These are phyloP conservation scores for Colletotrichum trifolii DNA, from an alignment of 2,329 filamentous ascomycete species.

Conservation along the genomic window DNA sequence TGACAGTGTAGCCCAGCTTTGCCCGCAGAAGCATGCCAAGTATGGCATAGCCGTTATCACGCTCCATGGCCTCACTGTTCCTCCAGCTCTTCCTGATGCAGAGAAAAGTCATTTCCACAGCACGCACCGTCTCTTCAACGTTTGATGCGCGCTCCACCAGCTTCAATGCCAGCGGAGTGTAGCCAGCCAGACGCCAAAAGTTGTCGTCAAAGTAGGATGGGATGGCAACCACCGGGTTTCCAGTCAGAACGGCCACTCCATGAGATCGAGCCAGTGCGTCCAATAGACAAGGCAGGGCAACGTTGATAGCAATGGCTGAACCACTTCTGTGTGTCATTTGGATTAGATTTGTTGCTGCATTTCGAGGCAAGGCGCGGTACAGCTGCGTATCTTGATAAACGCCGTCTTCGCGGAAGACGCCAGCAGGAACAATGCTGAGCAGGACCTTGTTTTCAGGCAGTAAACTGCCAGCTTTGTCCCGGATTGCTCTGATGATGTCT, in stretches of 20 bases:
- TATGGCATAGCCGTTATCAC: conserved; percentile 92
- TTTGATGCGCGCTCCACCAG: conserved; percentile 82
- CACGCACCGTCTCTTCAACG: conserved; percentile 76
- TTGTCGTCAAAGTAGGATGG: conserved; percentile 92
- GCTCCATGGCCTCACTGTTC: conserved; percentile 98
- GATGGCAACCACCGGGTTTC: conserved; percentile 82
- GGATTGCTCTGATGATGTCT: conserved; percentile 89
- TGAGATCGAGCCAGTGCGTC: conserved; percentile 86
- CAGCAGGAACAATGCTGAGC: conserved; percentile 83
- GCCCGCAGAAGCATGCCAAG: conserved; percentile 84
- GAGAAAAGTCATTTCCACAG: conserved; percentile 85
- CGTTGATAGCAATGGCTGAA: conserved; percentile 86
- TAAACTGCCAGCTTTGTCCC: conserved; percentile 83
- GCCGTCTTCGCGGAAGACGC: conserved; percentile 84
- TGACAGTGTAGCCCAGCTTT: conserved; percentile 73
- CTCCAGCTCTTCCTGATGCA: conserved; percentile 93
- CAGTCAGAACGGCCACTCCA: conserved; percentile 84
- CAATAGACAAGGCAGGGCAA: conserved; percentile 85
- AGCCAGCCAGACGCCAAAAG: conserved; percentile 92
- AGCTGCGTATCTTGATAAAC: conserved; percentile 81
- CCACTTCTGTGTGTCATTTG: conserved; percentile 78
- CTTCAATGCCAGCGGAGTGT: conserved; percentile 85
- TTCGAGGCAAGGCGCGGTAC: conserved; percentile 79
- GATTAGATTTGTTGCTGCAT: conserved; percentile 74
- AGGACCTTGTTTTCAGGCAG: conserved; percentile 85